A percentile compares a stretch with the other conserved stretches of the same genome.
phyloP scores from a whole-genome alignment of 371 early-diverging fungal genomes.

The Gilbertella persicaria region DNA sequence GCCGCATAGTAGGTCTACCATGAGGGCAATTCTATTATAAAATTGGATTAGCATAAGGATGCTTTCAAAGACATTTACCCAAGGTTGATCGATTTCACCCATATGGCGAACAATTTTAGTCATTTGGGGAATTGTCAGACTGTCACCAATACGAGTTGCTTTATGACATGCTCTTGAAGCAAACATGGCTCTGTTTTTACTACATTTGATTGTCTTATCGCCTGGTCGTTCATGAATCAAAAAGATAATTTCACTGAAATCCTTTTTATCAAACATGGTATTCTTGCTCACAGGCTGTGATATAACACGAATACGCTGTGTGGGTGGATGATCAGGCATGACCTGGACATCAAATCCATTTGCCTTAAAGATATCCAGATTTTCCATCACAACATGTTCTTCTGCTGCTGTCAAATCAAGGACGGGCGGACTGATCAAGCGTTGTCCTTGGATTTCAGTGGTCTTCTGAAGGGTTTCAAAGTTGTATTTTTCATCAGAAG shows the following conservation, averaged over 20 bases:
- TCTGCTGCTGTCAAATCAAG: conserved; percentile 80
- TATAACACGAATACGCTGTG: conserved; percentile 62
- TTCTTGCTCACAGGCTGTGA: conserved; percentile 69
- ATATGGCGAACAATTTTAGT: conserved; percentile 71
- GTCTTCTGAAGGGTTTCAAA: conserved; percentile 81
- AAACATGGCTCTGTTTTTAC: conserved; percentile 65
- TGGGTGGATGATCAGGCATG: conserved; percentile 59
- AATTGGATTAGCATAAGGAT: background rate
- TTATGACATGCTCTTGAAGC: conserved; percentile 80
- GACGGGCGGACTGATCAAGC: conserved; percentile 28
- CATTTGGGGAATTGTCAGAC: conserved; percentile 72
- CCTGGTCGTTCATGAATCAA: conserved; percentile 47
- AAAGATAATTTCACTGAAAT: conserved; percentile 73
- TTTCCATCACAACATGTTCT: conserved; percentile 78
- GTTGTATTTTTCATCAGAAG: conserved; percentile 97
- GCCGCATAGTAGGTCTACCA: conserved; percentile 95
- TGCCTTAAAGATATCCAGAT: conserved; percentile 64
- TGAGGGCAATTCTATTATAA: conserved; percentile 92
- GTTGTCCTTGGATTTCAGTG: conserved; percentile 70
- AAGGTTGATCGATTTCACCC: conserved; percentile 87
- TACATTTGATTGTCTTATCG: conserved; percentile 59
- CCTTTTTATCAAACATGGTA: conserved; percentile 60
- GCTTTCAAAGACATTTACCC: conserved; percentile 47
- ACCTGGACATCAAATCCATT: conserved; percentile 82
- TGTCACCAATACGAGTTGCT: conserved; percentile 81